Conservation (phyloP, 140 eudicot species). For the Stevia rebaudiana region DNA sequence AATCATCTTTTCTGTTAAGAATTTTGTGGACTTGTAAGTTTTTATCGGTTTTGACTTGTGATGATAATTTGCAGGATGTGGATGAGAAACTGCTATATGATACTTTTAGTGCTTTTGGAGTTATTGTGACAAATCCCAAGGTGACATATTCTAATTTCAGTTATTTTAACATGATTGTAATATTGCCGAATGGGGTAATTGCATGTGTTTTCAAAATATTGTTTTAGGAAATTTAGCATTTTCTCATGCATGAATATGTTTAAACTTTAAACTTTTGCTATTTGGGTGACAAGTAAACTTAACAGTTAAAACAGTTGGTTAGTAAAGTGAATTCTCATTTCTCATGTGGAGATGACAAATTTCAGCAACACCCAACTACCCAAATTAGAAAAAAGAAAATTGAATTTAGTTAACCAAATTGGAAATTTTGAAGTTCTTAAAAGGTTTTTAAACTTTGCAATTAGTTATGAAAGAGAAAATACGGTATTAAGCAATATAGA, state of each 20-base stretch:
- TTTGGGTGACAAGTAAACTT: neutral
- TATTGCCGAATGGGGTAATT: neutral
- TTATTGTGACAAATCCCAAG: constrained; percentile 96
- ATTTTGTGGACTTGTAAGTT: neutral
- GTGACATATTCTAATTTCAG: constrained; percentile 22
- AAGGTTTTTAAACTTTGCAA: neutral
- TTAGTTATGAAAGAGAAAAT: neutral
- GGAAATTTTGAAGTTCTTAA: neutral
- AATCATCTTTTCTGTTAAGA: neutral
- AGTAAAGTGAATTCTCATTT: neutral
- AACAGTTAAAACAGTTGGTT: neutral
- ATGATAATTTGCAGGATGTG: constrained; percentile 65
- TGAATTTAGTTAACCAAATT: neutral
- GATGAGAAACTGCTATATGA: constrained; percentile 96
- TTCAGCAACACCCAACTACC: neutral
- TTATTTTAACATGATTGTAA: neutral
- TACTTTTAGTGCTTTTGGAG: constrained; percentile 98
- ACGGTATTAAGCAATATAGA: neutral
- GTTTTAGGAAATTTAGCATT: neutral
- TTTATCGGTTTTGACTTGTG: neutral
- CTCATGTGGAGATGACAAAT: neutral
- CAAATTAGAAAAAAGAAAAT: neutral
- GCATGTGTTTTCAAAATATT: neutral
- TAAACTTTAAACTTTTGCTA: neutral
- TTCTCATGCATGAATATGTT: neutral